Conservation (phyloP, 805 yeast species). For the Saturnispora galanensis region DNA sequence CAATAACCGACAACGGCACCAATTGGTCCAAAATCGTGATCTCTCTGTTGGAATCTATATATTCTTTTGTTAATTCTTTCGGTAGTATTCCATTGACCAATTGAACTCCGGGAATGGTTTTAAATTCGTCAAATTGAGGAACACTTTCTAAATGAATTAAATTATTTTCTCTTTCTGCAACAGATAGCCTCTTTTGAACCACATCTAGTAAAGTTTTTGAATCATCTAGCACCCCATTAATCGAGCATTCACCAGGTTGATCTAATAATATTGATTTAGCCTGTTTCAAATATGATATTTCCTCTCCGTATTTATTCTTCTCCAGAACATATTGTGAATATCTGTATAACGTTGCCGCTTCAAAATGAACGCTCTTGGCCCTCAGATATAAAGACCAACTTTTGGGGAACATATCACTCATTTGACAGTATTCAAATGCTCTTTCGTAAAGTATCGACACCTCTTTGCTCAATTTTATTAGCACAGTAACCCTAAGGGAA, state of each 20-base stretch:
- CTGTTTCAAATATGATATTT: conserved; percentile 45
- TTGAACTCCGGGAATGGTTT: conserved; percentile 37
- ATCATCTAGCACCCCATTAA: conserved; percentile 36
- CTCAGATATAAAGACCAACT: conserved; percentile 59
- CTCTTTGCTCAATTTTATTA: conserved; percentile 58
- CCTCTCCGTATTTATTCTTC: conserved; percentile 55
- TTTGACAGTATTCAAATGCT: conserved; percentile 31
- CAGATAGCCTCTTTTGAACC: conserved; percentile 35
- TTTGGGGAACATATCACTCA: conserved; percentile 19
- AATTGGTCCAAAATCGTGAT: conserved; percentile 42
- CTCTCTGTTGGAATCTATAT: conserved; percentile 18
- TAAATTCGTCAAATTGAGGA: conserved; percentile 35
- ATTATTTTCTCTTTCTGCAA: conserved; percentile 73
- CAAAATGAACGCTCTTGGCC: conserved; percentile 55
- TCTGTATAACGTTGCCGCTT: conserved; percentile 62
- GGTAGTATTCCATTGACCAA: conserved; percentile 41
- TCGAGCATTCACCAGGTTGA: background rate
- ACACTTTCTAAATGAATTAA: conserved; percentile 62
- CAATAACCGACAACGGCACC: conserved; percentile 58
- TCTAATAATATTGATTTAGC: conserved; percentile 31
- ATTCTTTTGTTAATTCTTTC: conserved; percentile 22
- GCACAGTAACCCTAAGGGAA: conserved; percentile 44
- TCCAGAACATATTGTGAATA: conserved; percentile 41
- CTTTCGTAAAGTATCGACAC: conserved; percentile 46
- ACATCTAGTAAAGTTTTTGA: conserved; percentile 38